Percentiles rank a stretch among this genome's conserved stretches.
These are phyloP conservation scores for Plasmodium ovale DNA, from an alignment of 169 alveolate genomes.

Conservation along the genomic window DNA sequence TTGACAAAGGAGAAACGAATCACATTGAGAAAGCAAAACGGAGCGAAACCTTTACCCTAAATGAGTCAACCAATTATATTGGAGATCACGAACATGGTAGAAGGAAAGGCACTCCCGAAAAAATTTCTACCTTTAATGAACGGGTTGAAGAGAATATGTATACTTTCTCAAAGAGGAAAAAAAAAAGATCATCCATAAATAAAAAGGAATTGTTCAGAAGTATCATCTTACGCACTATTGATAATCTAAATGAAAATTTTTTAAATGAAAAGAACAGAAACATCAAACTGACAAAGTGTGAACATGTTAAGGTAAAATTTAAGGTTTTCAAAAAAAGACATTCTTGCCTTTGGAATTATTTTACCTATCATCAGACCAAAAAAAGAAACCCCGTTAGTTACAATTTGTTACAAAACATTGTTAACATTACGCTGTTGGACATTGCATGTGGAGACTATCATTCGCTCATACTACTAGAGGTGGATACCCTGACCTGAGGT, in stretches of 20 bases:
- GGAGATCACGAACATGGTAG: too few relatives aligned
- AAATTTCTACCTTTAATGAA: too few relatives aligned
- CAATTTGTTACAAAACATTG: constrained; percentile 43
- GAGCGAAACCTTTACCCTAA: background rate
- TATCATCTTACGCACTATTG: constrained; percentile 42
- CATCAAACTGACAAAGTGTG: constrained; percentile 1
- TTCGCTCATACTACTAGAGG: constrained; percentile 39
- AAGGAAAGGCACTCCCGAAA: too few relatives aligned
- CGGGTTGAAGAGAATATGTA: too few relatives aligned
- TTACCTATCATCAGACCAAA: constrained; percentile 47
- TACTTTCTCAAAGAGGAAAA: background rate
- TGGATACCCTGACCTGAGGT: constrained; percentile 28
- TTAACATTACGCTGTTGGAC: constrained; percentile 56
- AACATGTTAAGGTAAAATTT: constrained; percentile 36
- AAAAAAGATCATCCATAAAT: constrained; percentile 21
- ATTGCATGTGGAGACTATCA: constrained; percentile 72
- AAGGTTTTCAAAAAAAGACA: constrained; percentile 66
- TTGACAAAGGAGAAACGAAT: background rate
- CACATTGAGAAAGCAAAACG: background rate
- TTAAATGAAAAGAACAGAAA: background rate
- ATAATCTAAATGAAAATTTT: constrained; percentile 38
- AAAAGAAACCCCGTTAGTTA: background rate
- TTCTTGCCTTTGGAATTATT: constrained; percentile 73
- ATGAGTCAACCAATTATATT: too few relatives aligned
- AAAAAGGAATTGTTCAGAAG: constrained; percentile 36